A percentile compares a stretch with the other conserved stretches of the same genome.
Conservation (phyloP, 2,329 filamentous ascomycete species). For the Ceratocystis albifundus region DNA sequence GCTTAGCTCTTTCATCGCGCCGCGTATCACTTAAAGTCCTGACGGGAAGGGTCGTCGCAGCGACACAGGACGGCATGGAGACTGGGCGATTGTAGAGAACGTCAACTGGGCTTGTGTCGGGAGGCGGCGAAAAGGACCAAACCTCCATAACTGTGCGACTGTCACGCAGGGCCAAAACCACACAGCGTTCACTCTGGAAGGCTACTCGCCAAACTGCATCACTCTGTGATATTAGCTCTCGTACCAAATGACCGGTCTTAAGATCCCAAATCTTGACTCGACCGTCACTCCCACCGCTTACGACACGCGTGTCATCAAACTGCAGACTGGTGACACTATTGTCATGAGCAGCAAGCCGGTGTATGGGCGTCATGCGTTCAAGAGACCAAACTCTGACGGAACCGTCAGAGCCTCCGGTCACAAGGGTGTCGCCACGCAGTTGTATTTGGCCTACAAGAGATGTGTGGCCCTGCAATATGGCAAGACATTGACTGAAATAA, state of each 20-base stretch:
- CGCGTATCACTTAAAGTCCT: conserved; percentile 43
- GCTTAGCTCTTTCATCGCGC: conserved; percentile 32
- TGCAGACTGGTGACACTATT: conserved; percentile 97
- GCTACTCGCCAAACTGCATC: conserved; percentile 97
- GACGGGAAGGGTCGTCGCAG: conserved; percentile 35
- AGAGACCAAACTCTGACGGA: conserved; percentile 95
- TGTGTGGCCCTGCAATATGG: conserved; percentile 90
- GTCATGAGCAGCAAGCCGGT: conserved; percentile 89
- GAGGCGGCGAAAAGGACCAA: conserved; percentile 78
- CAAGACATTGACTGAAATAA: conserved; percentile 56
- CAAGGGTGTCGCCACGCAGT: conserved; percentile 86
- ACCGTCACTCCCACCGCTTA: conserved; percentile 94
- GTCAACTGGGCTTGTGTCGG: conserved; percentile 43
- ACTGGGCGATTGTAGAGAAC: conserved; percentile 42
- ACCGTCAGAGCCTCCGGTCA: conserved; percentile 91
- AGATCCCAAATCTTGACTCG: conserved; percentile 97
- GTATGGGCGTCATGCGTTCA: conserved; percentile 79
- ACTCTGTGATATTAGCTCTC: conserved; percentile 80
- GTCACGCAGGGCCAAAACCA: conserved; percentile 79
- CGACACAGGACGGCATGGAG: conserved; percentile 38
- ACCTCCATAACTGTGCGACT: conserved; percentile 96
- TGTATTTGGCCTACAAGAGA: conserved; percentile 93
- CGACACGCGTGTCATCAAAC: conserved; percentile 90
- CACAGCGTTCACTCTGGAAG: conserved; percentile 96
- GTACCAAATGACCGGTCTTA: conserved; percentile 77